phyloP scores from a whole-genome alignment of 2,329 filamentous ascomycete species.

The Cladosporium sp. region DNA sequence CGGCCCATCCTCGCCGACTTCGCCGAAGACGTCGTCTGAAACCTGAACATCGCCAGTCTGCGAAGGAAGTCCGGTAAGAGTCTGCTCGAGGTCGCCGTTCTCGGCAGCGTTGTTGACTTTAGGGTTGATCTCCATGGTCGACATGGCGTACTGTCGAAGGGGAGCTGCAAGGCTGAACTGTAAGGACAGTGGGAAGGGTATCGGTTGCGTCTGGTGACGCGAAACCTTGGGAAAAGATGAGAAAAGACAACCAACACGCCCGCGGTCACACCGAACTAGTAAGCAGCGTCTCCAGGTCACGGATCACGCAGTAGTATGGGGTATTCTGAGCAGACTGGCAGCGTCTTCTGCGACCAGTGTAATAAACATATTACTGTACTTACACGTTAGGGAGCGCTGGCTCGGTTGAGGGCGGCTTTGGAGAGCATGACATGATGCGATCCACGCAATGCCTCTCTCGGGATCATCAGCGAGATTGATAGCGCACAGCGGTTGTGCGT shows the following conservation, averaged over 20 bases:
- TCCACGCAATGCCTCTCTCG: not conserved
- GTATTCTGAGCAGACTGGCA: not conserved
- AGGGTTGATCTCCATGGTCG: slow-evolving; percentile 10
- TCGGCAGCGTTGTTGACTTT: slow-evolving; percentile 33
- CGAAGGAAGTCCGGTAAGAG: slow-evolving; percentile 26
- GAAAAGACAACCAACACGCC: not conserved
- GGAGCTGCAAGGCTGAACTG: not conserved
- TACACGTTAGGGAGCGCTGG: not conserved
- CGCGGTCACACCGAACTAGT: slow-evolving; percentile 9
- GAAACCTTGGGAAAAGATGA: not conserved
- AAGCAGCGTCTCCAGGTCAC: slow-evolving; percentile 10
- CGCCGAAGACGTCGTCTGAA: slow-evolving; percentile 35
- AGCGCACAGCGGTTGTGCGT: not conserved
- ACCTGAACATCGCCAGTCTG: slow-evolving; percentile 4
- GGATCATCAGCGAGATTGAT: not conserved
- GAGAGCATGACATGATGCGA: not conserved
- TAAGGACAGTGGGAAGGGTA: not conserved
- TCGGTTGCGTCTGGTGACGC: not conserved
- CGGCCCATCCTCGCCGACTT: slow-evolving; percentile 30
- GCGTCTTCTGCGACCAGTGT: no score
- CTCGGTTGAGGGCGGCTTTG: slow-evolving; percentile 13
- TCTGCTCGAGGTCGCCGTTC: slow-evolving; percentile 34
- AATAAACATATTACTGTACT: no score
- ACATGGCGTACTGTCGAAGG: not conserved
- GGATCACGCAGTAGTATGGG: slow-evolving; percentile 12